Percentiles rank a stretch among this genome's conserved stretches.
phyloP scores from a whole-genome alignment of 2,329 filamentous ascomycete genomes.

The Keithomyces neogunnii region DNA sequence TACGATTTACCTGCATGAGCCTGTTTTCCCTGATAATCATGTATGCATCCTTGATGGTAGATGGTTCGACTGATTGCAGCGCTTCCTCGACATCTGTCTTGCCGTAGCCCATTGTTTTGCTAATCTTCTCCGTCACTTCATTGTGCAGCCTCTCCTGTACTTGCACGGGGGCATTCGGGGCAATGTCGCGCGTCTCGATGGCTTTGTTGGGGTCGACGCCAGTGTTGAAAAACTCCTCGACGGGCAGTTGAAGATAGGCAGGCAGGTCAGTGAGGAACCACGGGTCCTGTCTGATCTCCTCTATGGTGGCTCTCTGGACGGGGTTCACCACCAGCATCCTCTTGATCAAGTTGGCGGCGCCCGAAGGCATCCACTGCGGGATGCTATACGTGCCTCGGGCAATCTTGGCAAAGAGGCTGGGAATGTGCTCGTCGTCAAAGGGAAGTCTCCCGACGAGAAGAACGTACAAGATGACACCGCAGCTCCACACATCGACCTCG shows the following conservation, averaged over 20 bases:
- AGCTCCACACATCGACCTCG: constrained; percentile 98
- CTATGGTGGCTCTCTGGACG: constrained; percentile 86
- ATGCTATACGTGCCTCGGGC: constrained; percentile 89
- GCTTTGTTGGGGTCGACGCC: constrained; percentile 90
- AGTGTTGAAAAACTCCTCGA: constrained; percentile 87
- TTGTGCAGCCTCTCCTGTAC: constrained; percentile 87
- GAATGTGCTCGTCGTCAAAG: constrained; percentile 98
- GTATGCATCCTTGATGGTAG: constrained; percentile 97
- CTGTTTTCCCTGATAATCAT: constrained; percentile 97
- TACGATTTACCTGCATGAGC: constrained; percentile 90
- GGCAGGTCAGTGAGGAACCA: constrained; percentile 91
- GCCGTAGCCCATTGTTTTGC: constrained; percentile 96
- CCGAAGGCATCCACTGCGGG: constrained; percentile 81
- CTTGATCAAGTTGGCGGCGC: constrained; percentile 74
- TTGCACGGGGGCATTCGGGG: constrained; percentile 66
- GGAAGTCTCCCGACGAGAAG: constrained; percentile 75
- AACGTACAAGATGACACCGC: constrained; percentile 84
- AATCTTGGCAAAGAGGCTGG: constrained; percentile 95
- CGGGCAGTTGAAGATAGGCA: constrained; percentile 75
- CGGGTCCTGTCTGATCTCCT: constrained; percentile 84
- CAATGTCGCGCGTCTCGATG: constrained; percentile 75
- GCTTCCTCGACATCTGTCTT: constrained; percentile 94
- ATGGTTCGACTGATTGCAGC: constrained; percentile 83
- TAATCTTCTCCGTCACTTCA: constrained; percentile 88
- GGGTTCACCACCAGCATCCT: constrained; percentile 94